These are phyloP conservation scores for Alternaria infectoria DNA, from an alignment of 2,329 filamentous ascomycete genomes.

Conservation along the genomic window DNA sequence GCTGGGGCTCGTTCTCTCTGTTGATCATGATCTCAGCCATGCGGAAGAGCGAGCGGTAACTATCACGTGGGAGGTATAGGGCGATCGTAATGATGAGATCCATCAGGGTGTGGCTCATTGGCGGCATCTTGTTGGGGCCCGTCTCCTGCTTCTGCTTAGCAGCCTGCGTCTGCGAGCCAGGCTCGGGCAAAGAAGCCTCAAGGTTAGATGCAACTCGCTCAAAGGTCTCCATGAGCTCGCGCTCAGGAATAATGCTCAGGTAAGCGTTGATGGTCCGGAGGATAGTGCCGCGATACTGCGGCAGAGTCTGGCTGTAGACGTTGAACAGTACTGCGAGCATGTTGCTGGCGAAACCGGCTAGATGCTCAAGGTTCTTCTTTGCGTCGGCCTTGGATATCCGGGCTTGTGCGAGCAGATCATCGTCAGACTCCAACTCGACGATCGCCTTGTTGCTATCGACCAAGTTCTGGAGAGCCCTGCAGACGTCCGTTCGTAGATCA, in stretches of 20 bases:
- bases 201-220: conserved; percentile 25
- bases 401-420: conserved; percentile 77
- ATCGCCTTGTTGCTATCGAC: conserved; percentile 93
- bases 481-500: conserved; percentile 85
- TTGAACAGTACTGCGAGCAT: conserved; percentile 98
- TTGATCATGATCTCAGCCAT: conserved; percentile 84
- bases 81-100: conserved; percentile 97
- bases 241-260: conserved; percentile 80
- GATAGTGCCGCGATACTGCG: conserved; percentile 88
- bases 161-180: conserved; percentile 68
- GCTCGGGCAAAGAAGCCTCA: conserved; percentile 14
- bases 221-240: conserved; percentile 26
- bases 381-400: conserved; percentile 78
- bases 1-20: conserved; percentile 81
- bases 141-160: conserved; percentile 67
- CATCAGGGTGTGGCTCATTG: conserved; percentile 93
- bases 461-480: conserved; percentile 81
- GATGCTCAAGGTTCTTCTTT: conserved; percentile 78
- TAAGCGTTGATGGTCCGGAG: conserved; percentile 94
- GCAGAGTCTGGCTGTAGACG: conserved; percentile 94
- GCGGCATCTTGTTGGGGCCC: conserved; percentile 78
- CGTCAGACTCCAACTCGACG: conserved; percentile 69
- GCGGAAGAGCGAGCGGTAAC: conserved; percentile 83
- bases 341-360: conserved; percentile 81
- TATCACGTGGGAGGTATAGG: conserved; percentile 85